Evolutionary conservation across 805 yeast genomes (phyloP).

Genomic region (Myxozyma vanderwaltii): DNA sequence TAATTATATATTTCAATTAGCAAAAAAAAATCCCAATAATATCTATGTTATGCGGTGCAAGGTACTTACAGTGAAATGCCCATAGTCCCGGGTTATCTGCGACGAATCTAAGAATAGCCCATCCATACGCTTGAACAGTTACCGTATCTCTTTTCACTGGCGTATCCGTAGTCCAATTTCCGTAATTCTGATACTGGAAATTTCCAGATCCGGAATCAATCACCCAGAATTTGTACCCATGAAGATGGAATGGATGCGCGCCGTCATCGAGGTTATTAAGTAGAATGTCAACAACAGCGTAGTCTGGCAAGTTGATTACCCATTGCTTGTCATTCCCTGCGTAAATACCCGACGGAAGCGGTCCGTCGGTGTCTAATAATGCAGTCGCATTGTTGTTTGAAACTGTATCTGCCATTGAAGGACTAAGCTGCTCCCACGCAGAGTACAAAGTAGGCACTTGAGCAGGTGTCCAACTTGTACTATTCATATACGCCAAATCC

Average conservation of each 20-base stretch:
- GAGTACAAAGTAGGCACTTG: constrained; percentile 31
- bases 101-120: constrained; percentile 56
- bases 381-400: constrained; percentile 2
- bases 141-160: constrained; percentile 73
- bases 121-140: constrained; percentile 69
- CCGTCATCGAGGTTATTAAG: constrained; percentile 79
- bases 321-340: constrained; percentile 32
- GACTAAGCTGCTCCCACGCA: constrained; percentile 23
- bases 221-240: constrained; percentile 84
- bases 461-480: constrained; percentile 34
- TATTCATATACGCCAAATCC: constrained; percentile 41
- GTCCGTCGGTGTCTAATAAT: constrained; percentile 11
- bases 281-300: constrained; percentile 68
- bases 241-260: constrained; percentile 92
- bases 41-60: constrained; percentile 49
- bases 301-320: constrained; percentile 43
- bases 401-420: constrained; percentile 1
- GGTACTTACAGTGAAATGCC: constrained; percentile 77
- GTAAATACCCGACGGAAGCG: constrained; percentile 14
- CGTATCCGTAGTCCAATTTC: constrained; percentile 43
- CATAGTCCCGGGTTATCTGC: constrained; percentile 93
- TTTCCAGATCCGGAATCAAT: constrained; percentile 60
- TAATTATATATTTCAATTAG: constrained; percentile 75
- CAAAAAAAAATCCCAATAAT: constrained; percentile 77
- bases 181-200: constrained; percentile 49